Percentiles rank a stretch among this genome's conserved stretches.
These are phyloP conservation scores for Fusarium tricinctum DNA, from an alignment of 2,329 filamentous ascomycete genomes.

Conservation along the genomic window DNA sequence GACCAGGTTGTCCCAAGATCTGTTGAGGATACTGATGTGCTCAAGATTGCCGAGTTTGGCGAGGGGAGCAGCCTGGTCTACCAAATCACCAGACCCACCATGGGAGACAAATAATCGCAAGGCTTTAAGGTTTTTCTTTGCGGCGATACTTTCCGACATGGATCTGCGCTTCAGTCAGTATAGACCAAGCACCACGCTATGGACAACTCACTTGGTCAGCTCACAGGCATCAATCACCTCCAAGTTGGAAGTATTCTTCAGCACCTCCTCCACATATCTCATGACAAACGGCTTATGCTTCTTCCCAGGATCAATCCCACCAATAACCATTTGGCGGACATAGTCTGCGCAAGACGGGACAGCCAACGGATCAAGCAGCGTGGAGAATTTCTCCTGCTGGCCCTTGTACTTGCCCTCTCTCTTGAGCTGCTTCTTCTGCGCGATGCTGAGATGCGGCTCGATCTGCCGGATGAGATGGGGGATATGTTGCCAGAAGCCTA, in stretches of 20 bases:
- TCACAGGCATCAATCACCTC: not conserved
- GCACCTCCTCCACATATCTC: slow-evolving; percentile 9
- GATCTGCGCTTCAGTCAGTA: not conserved
- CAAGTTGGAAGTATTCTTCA: slow-evolving; percentile 15
- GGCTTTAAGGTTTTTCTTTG: slow-evolving; percentile 2
- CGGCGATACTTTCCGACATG: slow-evolving; percentile 1
- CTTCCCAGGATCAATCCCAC: not conserved
- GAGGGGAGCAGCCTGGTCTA: not conserved
- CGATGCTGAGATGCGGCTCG: slow-evolving; percentile 16
- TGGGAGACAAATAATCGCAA: not conserved
- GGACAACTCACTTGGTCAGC: not conserved
- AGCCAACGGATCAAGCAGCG: not conserved
- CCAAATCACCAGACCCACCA: rapidly evolving
- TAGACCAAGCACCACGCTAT: rapidly evolving
- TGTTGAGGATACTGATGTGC: not conserved
- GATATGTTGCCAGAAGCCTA: not conserved
- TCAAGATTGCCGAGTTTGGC: not conserved
- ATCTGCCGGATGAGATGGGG: not conserved
- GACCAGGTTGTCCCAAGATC: rapidly evolving
- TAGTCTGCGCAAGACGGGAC: slow-evolving; percentile 4
- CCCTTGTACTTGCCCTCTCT: not conserved
- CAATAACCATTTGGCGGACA: slow-evolving; percentile 17
- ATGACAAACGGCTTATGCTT: not conserved
- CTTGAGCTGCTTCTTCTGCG: slow-evolving; percentile 17
- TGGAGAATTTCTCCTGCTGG: not conserved